Evolutionary conservation across 805 yeast species (phyloP).

Genomic region (Saturnispora galanensis): DNA sequence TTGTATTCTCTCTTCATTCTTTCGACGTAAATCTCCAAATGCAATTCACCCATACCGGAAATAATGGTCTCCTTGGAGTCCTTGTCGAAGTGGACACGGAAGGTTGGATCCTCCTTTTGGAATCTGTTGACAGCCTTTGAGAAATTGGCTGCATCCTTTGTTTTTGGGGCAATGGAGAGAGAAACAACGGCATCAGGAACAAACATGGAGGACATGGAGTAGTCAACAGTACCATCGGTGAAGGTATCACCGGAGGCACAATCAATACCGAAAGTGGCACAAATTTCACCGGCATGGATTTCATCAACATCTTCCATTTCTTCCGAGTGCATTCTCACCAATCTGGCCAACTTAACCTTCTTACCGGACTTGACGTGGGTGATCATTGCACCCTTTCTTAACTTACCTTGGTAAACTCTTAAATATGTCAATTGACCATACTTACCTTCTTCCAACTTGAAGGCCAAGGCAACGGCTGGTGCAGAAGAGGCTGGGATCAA

Average conservation of each 20-base stretch:
- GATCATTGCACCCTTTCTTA: constrained; percentile 84
- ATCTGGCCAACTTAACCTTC: constrained; percentile 82
- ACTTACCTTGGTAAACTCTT: constrained; percentile 92
- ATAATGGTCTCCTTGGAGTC: constrained; percentile 92
- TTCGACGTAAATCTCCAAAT: constrained; percentile 94
- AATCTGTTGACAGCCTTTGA: constrained; percentile 95
- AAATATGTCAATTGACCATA: constrained; percentile 96
- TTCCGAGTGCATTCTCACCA: constrained; percentile 97
- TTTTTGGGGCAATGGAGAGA: constrained; percentile 76
- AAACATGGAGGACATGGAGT: constrained; percentile 95
- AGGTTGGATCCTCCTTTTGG: constrained; percentile 98
- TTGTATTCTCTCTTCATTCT: constrained; percentile 97
- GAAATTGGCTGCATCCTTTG: constrained; percentile 80
- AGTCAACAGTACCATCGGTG: constrained; percentile 69
- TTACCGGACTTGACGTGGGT: constrained; percentile 87
- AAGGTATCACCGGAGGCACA: constrained; percentile 98
- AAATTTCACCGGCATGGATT: constrained; percentile 95
- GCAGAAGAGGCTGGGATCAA: constrained; percentile 61
- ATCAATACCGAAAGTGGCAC: constrained; percentile 98
- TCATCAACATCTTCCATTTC: constrained; percentile 98
- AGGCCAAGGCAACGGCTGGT: constrained; percentile 95
- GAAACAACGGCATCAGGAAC: constrained; percentile 99
- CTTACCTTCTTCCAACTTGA: constrained; percentile 96
- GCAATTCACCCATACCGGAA: constrained; percentile 93
- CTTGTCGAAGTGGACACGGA: constrained; percentile 79